These are phyloP conservation scores for Beta lomatogona DNA, from an alignment of 179 eudicot genomes.

Conservation along the genomic window DNA sequence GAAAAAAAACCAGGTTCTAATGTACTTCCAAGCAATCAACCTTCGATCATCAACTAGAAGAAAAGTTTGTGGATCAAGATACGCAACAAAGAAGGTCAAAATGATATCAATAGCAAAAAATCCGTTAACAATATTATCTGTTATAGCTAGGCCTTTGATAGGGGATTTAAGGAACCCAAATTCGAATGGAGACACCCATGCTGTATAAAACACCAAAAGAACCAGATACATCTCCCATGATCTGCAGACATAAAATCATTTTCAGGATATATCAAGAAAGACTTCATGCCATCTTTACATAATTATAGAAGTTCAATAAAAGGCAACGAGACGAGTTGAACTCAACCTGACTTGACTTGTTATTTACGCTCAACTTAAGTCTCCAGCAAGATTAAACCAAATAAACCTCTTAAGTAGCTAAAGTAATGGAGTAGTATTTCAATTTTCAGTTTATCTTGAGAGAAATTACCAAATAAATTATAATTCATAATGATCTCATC, in stretches of 20 bases:
- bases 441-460: too few species aligned
- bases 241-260: slow-evolving; percentile 41
- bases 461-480: background rate
- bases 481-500: background rate
- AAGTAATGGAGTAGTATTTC: background rate
- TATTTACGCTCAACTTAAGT: background rate
- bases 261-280: background rate
- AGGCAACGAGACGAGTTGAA: background rate
- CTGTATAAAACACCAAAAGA: slow-evolving; percentile 66
- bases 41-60: slow-evolving; percentile 59
- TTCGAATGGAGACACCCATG: slow-evolving; percentile 89
- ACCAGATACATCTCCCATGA: slow-evolving; percentile 58
- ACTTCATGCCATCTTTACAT: background rate
- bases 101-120: slow-evolving; percentile 66
- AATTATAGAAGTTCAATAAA: background rate
- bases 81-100: slow-evolving; percentile 73
- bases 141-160: slow-evolving; percentile 36
- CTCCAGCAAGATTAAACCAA: background rate
- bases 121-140: slow-evolving; percentile 66
- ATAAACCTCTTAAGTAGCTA: background rate
- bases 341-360: background rate
- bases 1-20: slow-evolving; percentile 54
- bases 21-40: slow-evolving; percentile 56
- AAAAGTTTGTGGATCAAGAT: slow-evolving; percentile 57
- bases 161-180: slow-evolving; percentile 58